Conservation (phyloP, 805 yeast genomes). For the Vanderwaltozyma yarrowii region DNA sequence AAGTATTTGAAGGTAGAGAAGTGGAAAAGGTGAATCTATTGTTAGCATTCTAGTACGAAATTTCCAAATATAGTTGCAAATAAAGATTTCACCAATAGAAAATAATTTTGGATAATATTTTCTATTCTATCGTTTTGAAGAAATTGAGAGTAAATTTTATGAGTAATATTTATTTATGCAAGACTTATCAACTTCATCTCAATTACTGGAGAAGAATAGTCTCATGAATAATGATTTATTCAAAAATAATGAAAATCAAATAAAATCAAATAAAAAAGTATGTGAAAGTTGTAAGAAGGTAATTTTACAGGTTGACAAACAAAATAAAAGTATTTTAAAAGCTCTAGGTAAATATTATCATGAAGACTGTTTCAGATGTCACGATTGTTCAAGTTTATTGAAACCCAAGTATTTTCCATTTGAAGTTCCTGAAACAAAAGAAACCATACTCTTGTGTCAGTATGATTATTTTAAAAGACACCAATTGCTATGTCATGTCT, state of each 20-base stretch:
- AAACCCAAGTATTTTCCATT: conserved; percentile 83
- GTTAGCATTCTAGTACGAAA: too few species aligned
- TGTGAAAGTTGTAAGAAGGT: conserved; percentile 46
- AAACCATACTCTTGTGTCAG: conserved; percentile 70
- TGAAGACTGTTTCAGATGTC: conserved; percentile 78
- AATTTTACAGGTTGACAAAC: conserved; percentile 45
- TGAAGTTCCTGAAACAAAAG: conserved; percentile 35
- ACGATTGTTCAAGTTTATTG: conserved; percentile 74
- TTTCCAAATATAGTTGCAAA: too few species aligned
- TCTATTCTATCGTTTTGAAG: too few species aligned
- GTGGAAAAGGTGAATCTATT: too few species aligned
- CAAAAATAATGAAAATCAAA: not conserved
- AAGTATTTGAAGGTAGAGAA: too few species aligned
- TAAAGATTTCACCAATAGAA: too few species aligned
- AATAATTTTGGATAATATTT: too few species aligned
- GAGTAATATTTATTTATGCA: too few species aligned
- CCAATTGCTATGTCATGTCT: conserved; percentile 75
- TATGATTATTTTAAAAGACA: conserved; percentile 82
- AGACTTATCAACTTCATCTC: too few species aligned
- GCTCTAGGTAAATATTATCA: conserved; percentile 76
- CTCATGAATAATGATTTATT: too few species aligned
- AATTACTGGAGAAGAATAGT: not conserved
- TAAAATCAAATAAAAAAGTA: conserved; percentile 17
- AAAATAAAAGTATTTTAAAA: conserved; percentile 46
- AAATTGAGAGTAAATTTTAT: too few species aligned